Base-by-base conservation (phyloP, 192 early-diverging fungal species). In the Coemansia sp. region DNA sequence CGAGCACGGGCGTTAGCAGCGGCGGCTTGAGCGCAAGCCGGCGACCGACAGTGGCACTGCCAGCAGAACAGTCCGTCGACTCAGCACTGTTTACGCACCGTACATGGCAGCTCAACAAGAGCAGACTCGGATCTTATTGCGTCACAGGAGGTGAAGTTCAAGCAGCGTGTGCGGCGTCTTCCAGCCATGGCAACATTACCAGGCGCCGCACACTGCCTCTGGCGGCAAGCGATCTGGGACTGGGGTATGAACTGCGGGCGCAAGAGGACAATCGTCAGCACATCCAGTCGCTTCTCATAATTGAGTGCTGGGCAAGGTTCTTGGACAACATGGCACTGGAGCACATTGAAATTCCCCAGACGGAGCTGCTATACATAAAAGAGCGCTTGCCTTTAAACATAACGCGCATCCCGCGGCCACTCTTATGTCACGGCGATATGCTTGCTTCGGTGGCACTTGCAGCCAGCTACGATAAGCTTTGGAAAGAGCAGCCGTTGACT, bases 271-370 rank as follows among this genome's bases (percentile, higher is more conserved):
- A 63, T 17, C 64, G 77, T 2, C 21, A 16, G 30, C 46, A 64
- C 13, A 58, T 80, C n/a, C 77, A 80, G 60, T 80, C 77, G 39
- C 69, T 80, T 16, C 66, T 80, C 10, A 35, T 80, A 17, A 63
- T 68, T 40, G 77, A 80, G 66, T 80, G 72, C 47, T 80, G 77
- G 77, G 62, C 66, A 28, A 69, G 77, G 13, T 80, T 80, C 50
- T 30, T 80, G 10, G 33, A 40, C 57, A 32, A 57, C 19, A 17
- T 32, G 28, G 72, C 77, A 3, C 47, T 16, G 9, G 73, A 80
- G 42, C 61, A 23, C 19, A 35, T 74, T 3, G 52, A 65, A n/a
- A 58, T 80, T 17, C 69, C 77, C 0, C 69, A 80, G 3, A 17
- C 58, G 5, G 77, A 80, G 39, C 57, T 69, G 16, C 46, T 71